Evolutionary conservation across 352 stramenopile species (phyloP).

Genomic region (Phytophthora tentaculata): DNA sequence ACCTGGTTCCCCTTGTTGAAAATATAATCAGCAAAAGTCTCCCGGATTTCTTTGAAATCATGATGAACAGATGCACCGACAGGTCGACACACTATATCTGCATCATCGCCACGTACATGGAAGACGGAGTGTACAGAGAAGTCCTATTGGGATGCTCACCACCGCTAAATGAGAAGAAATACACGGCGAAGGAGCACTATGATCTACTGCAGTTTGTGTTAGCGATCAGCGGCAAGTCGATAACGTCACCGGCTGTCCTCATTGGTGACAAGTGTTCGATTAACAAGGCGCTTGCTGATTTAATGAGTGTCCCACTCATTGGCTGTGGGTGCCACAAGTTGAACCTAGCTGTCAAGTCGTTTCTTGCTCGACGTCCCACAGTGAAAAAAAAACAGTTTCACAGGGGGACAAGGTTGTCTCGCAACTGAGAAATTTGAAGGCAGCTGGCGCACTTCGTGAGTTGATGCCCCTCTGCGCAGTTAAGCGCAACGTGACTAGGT

Average conservation of each 20-base stretch:
- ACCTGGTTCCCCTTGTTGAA: not conserved
- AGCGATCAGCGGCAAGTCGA: not conserved
- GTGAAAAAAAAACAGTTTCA: not conserved
- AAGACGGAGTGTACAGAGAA: not conserved
- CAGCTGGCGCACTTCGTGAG: not conserved
- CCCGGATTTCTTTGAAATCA: not conserved
- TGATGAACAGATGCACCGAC: not conserved
- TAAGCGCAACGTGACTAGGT: not conserved
- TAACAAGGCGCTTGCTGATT: not conserved
- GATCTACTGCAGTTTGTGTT: not conserved
- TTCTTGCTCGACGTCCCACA: not conserved
- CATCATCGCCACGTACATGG: not conserved
- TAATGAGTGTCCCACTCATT: not conserved
- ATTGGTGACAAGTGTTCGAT: not conserved
- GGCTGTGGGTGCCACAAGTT: not conserved
- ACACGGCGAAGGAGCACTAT: not conserved
- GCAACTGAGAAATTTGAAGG: not conserved
- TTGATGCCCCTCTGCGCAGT: not conserved
- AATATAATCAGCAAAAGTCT: not conserved
- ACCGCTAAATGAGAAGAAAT: not conserved
- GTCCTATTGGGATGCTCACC: not conserved
- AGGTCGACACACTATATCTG: not conserved
- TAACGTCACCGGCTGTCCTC: not conserved
- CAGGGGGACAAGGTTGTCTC: not conserved
- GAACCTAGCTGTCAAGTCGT: not conserved